Base-by-base conservation (phyloP, 441 rosid species). In the California macrophylla region DNA sequence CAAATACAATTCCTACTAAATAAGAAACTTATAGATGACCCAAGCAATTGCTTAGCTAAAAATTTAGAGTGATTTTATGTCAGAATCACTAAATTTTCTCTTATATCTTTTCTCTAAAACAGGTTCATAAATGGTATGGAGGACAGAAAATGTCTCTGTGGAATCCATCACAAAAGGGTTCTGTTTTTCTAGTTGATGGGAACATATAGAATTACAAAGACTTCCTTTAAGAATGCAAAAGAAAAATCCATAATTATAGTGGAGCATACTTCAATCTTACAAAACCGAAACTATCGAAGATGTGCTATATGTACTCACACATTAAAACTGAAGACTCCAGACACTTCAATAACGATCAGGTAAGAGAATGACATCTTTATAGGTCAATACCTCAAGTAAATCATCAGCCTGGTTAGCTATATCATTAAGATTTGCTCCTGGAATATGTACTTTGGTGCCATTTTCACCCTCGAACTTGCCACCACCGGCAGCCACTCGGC, bases 381-480 rank as follows among this genome's bases (percentile, higher is more conserved):
- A 32, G 13, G 47, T 28, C 66, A 52, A 69, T 78, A 94, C 98
- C 94, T 92, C 99, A 40, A 94, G 84, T 71, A 94, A 78, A 80
- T 94, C 98, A 86, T 94, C 96, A 65, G 99, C 99, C 78, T 92
- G 98, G 79, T 92, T 89, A 42, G 99, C 94, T 77, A 94, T 85
- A 60, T 94, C 97, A 68, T 85, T 86, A 26, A 94, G 83, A 79
- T 92, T 92, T 70, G 99, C 92, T 24, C 88, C 90, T 0, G 96
- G 98, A 77, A 93, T 74, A 82, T 91, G 97, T 78, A 91, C 82
- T 79, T 88, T 84, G 75, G 86, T 80, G 29, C 92, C 91, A 66
- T 93, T 78, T 66, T 82, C 82, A 74, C 90, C 75, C 77, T 88
- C 72, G 71, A 93, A 93, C 28, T 75, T 90, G 28, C 97, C 97